These are phyloP conservation scores for Pugionium dolabratum DNA, from an alignment of 345 rosid genomes.

Conservation along the genomic window DNA sequence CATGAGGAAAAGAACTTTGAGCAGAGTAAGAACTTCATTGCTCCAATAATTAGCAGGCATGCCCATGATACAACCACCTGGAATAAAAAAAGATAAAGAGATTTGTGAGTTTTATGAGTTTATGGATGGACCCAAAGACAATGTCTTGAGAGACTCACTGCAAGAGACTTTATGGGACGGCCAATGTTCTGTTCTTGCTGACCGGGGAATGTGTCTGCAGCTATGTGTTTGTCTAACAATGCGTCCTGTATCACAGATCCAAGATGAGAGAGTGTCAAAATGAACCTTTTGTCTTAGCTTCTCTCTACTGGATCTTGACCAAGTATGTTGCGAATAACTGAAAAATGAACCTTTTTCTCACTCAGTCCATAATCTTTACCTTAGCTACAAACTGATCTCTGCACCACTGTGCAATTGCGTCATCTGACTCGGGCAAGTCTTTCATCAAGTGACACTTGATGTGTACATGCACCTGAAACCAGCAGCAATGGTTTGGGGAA, in stretches of 20 bases:
- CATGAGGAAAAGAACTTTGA: slow-evolving; percentile 72
- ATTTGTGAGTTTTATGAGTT: slow-evolving; percentile 16
- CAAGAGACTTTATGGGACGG: slow-evolving; percentile 68
- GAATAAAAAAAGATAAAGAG: not conserved
- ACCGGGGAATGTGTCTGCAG: slow-evolving; percentile 65
- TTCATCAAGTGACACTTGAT: slow-evolving; percentile 73
- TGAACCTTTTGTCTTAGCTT: not conserved
- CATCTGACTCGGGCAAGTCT: slow-evolving; percentile 86
- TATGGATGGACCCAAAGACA: slow-evolving; percentile 9
- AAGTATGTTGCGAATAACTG: slow-evolving; percentile 1
- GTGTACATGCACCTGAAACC: slow-evolving; percentile 77
- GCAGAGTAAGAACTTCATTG: slow-evolving; percentile 62
- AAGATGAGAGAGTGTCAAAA: not conserved
- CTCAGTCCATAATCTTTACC: slow-evolving; percentile 45
- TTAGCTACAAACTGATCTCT: slow-evolving; percentile 79
- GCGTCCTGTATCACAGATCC: slow-evolving; percentile 55
- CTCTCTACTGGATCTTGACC: slow-evolving; percentile 3
- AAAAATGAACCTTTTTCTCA: not conserved
- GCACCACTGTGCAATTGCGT: slow-evolving; percentile 93
- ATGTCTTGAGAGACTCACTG: slow-evolving; percentile 49
- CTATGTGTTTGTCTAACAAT: slow-evolving; percentile 69
- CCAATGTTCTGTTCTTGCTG: slow-evolving; percentile 62
- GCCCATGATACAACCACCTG: slow-evolving; percentile 79
- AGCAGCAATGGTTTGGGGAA: slow-evolving; percentile 3
- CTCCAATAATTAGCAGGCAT: slow-evolving; percentile 51